Conservation (phyloP, 179 eudicot genomes). For the Heliamphora pulchella region DNA sequence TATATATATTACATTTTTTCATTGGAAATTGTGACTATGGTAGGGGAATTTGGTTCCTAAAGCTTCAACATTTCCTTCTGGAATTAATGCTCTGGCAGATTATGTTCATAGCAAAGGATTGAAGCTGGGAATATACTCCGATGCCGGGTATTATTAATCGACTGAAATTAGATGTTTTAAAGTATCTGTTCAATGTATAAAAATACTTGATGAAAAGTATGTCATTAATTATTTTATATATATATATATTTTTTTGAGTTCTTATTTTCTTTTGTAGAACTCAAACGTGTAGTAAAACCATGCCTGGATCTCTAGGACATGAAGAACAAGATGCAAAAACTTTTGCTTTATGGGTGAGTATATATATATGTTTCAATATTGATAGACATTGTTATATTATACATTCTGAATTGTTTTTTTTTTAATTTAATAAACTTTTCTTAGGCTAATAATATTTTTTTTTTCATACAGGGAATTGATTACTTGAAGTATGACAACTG, state of each 20-base stretch:
- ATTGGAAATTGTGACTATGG: neutral
- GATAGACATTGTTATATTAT: neutral
- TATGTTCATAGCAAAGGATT: constrained; percentile 74
- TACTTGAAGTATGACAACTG: constrained; percentile 87
- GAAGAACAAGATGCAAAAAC: constrained; percentile 86
- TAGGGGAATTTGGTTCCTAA: constrained; percentile 57
- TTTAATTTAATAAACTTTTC: neutral
- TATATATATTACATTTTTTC: neutral
- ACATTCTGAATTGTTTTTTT: neutral
- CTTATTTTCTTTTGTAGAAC: constrained; percentile 28
- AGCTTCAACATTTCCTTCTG: constrained; percentile 68
- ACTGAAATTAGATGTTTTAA: neutral
- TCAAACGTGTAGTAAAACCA: constrained; percentile 64
- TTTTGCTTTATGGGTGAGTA: constrained; percentile 79
- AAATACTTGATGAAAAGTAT: too few relatives aligned
- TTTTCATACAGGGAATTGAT: constrained; percentile 49
- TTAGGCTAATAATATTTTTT: neutral
- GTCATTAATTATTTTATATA: too few relatives aligned
- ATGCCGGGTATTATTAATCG: constrained; percentile 53
- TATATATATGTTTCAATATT: neutral
- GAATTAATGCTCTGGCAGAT: constrained; percentile 82
- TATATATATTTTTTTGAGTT: neutral
- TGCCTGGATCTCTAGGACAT: constrained; percentile 90
- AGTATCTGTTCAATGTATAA: too few relatives aligned
- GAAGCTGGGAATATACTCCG: constrained; percentile 70